Base-by-base conservation (phyloP, 1,139 yeast species). In the Candida mesenterica region DNA sequence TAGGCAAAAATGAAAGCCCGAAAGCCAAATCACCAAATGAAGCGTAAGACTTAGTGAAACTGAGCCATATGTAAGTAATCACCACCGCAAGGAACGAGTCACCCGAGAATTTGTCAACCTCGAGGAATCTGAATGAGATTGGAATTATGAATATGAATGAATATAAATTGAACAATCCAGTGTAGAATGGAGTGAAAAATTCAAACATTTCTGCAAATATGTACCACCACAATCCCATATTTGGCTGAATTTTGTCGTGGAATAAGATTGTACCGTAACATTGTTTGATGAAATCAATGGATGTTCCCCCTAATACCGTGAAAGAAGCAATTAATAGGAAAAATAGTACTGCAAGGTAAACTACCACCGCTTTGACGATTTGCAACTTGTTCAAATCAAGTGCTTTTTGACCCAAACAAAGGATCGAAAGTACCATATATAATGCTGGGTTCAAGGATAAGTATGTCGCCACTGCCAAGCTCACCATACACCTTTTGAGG, bases 161-260 rank as follows among this genome's bases (percentile, higher is more conserved):
- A 59, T 81, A 88, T 31, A 90, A 52, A 53, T 89, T 92, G 74
- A 90, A 94, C 18, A 89, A 82, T 8, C 89, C 82, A 28, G 82
- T 65, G 65, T 86, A 92, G 55, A 92, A 89, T 13, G 88, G 81
- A 19, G 84, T 75, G 68, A 92, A 92, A 53, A 81, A 86, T 37
- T 83, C 94, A 62, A 92, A 92, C 81, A 92, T 86, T 57, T 92
- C 98, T 19, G 94, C 84, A 66, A 92, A 92, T 49, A 90, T 79
- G 64, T 92, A 92, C 99, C 99, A 92, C 99, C 99, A 92, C 26
- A 92, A 68, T 0, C 98, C 98, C 44, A 92, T 62, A 58, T 89
- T 89, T 15, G 96, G 96, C 4, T 79, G 71, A 44, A 88, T 77
- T 44, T 87, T 88, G 32, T 72, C 71, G 49, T 86, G 82, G 23